Evolutionary conservation across 305 asterid species (phyloP).

Genomic region (Lippia alba): DNA sequence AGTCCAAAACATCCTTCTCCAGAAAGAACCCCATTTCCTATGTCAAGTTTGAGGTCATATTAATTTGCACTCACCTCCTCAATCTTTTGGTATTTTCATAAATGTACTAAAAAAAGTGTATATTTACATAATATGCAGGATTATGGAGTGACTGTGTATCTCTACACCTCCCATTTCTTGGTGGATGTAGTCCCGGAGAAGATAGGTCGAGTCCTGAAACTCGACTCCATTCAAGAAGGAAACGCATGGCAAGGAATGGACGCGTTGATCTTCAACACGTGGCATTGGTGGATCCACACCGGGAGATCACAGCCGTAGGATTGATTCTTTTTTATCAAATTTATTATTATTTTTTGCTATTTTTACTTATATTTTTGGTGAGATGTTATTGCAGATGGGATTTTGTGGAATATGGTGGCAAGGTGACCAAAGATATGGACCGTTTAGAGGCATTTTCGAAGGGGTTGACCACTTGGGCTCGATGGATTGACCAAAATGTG

Average conservation of each 20-base stretch:
- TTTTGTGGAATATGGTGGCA: conserved; percentile 66
- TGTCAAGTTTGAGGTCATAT: conserved; percentile 51
- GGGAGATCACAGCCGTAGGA: conserved; percentile 49
- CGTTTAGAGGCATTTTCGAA: conserved; percentile 59
- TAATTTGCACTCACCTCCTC: too few relatives aligned
- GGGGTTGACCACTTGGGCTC: conserved; percentile 75
- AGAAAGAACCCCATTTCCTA: conserved; percentile 45
- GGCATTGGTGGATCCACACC: conserved; percentile 79
- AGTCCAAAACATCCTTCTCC: conserved; percentile 38
- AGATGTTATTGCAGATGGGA: conserved; percentile 59
- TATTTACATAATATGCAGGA: conserved; percentile 37
- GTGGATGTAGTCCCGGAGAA: conserved; percentile 52
- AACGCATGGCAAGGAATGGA: conserved; percentile 68
- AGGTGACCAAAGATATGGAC: conserved; percentile 62
- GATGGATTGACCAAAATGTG: conserved; percentile 70
- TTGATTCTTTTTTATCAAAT: background rate
- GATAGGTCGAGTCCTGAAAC: conserved; percentile 48
- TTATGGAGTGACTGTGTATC: conserved; percentile 44
- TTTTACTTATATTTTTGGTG: background rate
- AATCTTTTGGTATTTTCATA: too few relatives aligned
- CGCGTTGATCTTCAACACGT: conserved; percentile 62
- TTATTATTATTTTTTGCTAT: background rate
- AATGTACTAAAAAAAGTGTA: background rate
- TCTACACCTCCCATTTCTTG: conserved; percentile 51
- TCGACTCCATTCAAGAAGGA: conserved; percentile 55